Evolutionary conservation across 306 rosid genomes (phyloP).

Genomic region (Vigna unguiculata): DNA sequence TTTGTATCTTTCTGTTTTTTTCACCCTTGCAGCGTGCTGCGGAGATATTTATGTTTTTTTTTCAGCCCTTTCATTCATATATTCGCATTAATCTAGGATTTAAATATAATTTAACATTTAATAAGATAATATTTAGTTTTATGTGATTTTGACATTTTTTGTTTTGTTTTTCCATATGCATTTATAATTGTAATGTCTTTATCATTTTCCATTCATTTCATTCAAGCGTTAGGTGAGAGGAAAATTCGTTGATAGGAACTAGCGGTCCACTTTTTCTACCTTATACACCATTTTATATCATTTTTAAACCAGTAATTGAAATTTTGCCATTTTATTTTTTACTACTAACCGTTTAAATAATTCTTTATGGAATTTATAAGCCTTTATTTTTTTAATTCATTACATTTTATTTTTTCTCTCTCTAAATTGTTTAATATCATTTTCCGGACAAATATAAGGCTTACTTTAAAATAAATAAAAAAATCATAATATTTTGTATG

Average conservation of each 20-base stretch:
- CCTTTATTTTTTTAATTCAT: not conserved
- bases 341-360: not conserved
- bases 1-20: too few relatives aligned
- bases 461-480: not conserved
- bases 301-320: not conserved
- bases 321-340: not conserved
- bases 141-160: too few relatives aligned
- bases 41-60: too few relatives aligned
- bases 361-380: not conserved
- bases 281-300: not conserved
- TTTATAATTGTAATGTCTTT: not conserved
- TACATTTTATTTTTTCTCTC: not conserved
- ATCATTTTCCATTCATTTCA: not conserved
- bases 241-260: slow-evolving; percentile 4
- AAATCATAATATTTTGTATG: too few relatives aligned
- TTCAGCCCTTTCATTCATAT: too few relatives aligned
- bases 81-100: not conserved
- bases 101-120: too few relatives aligned
- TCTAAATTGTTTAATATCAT: not conserved
- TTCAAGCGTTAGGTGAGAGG: slow-evolving; percentile 14
- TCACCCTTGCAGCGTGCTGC: too few relatives aligned
- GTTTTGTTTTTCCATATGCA: too few relatives aligned
- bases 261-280: not conserved
- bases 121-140: too few relatives aligned
- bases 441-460: not conserved